Evolutionary conservation across 2,329 filamentous ascomycete species (phyloP).

Genomic region (Sphaerulina populicola): DNA sequence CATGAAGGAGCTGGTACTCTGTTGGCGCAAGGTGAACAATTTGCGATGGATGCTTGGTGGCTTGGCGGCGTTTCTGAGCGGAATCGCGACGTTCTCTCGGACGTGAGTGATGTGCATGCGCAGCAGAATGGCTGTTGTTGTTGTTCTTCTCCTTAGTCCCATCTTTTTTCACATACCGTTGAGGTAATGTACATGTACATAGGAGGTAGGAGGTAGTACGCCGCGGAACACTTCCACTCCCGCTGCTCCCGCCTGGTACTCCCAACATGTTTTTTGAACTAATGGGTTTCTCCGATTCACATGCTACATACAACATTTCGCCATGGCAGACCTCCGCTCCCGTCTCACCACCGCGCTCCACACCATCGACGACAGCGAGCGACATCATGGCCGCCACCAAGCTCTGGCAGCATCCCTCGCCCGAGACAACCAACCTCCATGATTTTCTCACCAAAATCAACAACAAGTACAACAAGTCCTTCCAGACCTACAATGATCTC

Average conservation of each 20-base stretch:
- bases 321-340: neutral
- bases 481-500: conserved; percentile 64
- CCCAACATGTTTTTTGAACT: neutral
- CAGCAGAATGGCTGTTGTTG: neutral
- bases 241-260: neutral
- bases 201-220: no score
- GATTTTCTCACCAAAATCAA: conserved; percentile 54
- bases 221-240: neutral
- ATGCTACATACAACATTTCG: neutral
- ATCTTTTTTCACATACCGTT: no score
- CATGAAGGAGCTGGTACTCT: conserved; percentile 25
- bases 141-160: neutral
- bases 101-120: neutral
- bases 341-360: neutral
- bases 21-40: conserved; percentile 25
- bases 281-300: no score
- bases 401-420: conserved; percentile 36
- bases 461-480: conserved; percentile 53
- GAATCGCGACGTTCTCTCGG: conserved; percentile 21
- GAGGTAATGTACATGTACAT: no score
- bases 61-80: conserved; percentile 20
- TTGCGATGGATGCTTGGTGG: conserved; percentile 22
- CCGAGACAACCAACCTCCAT: conserved; percentile 39
- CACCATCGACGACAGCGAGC: neutral
- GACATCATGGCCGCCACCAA: conserved; percentile 2